Evolutionary conservation across 164 flowering plant genomes (phyloP).

Genomic region (Tetracentron sinense): DNA sequence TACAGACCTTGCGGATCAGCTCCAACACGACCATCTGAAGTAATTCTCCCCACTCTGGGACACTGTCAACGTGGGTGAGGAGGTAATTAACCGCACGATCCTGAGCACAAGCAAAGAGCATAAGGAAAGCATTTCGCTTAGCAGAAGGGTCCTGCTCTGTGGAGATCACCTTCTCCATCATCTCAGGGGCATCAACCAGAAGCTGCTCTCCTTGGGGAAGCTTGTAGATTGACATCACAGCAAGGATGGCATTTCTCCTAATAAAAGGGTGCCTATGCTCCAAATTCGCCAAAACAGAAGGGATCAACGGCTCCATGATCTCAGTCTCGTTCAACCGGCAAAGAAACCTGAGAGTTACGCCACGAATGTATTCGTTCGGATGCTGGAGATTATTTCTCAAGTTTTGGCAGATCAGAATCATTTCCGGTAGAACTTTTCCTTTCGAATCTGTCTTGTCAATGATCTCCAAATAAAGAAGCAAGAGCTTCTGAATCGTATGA

Average conservation of each 20-base stretch:
- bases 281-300: conserved; percentile 80
- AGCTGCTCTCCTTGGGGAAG: conserved; percentile 90
- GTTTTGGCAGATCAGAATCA: conserved; percentile 93
- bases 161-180: conserved; percentile 59
- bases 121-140: conserved; percentile 71
- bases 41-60: conserved; percentile 78
- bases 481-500: conserved; percentile 83
- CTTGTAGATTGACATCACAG: conserved; percentile 79
- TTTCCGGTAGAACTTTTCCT: conserved; percentile 79
- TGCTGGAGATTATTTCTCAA: conserved; percentile 81
- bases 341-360: conserved; percentile 80
- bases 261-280: conserved; percentile 80
- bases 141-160: conserved; percentile 83
- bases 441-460: conserved; percentile 75
- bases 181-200: conserved; percentile 77
- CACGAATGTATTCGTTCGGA: conserved; percentile 92
- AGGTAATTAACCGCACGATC: conserved; percentile 67
- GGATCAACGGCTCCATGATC: conserved; percentile 84
- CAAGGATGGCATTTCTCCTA: conserved; percentile 79
- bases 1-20: conserved; percentile 68
- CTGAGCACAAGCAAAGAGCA: conserved; percentile 75
- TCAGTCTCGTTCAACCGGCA: conserved; percentile 78
- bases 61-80: conserved; percentile 48
- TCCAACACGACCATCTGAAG: conserved; percentile 96
- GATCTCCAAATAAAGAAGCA: conserved; percentile 79